Base-by-base conservation (phyloP, 2,329 filamentous ascomycete genomes). In the Emmonsia crescens region DNA sequence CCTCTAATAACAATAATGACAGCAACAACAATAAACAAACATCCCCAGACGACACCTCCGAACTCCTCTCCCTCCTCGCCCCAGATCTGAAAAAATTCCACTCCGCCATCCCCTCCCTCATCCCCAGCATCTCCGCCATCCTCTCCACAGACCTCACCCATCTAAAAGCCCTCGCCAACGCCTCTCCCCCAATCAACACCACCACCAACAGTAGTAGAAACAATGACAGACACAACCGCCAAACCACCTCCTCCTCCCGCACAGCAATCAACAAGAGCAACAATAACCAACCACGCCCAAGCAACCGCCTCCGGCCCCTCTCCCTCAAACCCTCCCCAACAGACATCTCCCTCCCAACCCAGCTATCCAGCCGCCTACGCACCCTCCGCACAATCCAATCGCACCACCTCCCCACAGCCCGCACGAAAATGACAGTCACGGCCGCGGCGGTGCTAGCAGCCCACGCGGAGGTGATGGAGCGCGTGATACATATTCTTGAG, bases 401-500 rank as follows among this genome's bases (percentile, higher is more conserved):
- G n/a, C 68, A 67, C 0, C 69, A 74, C 44, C 60, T 77, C 3
- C 73, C 74, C 2, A 66, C 67, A 0, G 70, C 71, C 6, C 68
- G 74, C 29, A 68, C 69, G 16, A 64, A 68, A 21, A 71, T 76
- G 70, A 71, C 74, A 16, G 66, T 67, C 4, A 73, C 69, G 1
- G 74, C 73, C 16, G 71, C 73, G 12, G 67, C 66, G 48, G 69
- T 77, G 12, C 63, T 76, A 42, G 69, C 69, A 5, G 64, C 65
- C 24, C 71, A 72, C 21, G 68, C 73, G 6, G 67, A 65, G 48
- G 64, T 75, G 14, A 65, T 77, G 40, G 74, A 77, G 66, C 69
- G 71, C 21, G 73, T 69, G 48, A 67, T 77, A 48, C 68, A 73
- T n/a, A 66, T 76, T n/a, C 64, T 78, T 44, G 75, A 76, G 62